Evolutionary conservation across 148 eudicot species (phyloP).

Genomic region (Nepenthes mirabilis): DNA sequence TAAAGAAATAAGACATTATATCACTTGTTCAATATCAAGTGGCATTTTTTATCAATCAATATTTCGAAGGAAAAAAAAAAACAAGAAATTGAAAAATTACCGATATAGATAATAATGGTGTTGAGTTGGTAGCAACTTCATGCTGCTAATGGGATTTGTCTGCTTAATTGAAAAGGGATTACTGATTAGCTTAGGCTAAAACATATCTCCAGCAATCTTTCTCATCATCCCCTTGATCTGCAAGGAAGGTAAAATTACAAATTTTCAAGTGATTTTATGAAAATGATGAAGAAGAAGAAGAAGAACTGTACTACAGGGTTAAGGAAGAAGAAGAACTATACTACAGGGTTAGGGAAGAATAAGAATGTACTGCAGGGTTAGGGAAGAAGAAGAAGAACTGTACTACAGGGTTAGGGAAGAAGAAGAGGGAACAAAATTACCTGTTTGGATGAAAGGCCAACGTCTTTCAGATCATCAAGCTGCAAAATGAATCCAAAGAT

Average conservation of each 20-base stretch:
- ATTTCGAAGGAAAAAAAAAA: no score
- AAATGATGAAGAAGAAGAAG: not conserved
- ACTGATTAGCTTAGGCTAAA: not conserved
- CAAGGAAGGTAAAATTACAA: not conserved
- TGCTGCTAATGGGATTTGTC: not conserved
- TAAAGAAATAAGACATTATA: no score
- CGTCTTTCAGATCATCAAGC: slow-evolving; percentile 55
- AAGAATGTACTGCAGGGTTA: no score
- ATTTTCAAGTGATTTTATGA: no score
- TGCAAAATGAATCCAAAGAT: slow-evolving; percentile 11
- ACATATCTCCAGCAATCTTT: slow-evolving; percentile 1
- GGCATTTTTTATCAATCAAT: no score
- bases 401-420: not conserved
- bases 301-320: not conserved
- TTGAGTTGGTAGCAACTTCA: not conserved
- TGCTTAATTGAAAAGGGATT: not conserved
- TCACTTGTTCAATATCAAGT: no score
- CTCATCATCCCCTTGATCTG: slow-evolving; percentile 7
- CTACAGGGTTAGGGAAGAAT: not conserved
- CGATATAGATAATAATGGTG: no score
- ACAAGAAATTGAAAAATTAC: no score
- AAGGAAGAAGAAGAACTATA: no score
- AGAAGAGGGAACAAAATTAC: slow-evolving; percentile 11
- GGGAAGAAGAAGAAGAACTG: not conserved
- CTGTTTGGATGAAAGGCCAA: slow-evolving; percentile 62